Conservation (phyloP, 2,329 filamentous ascomycete genomes). For the Chaetomium globosum region DNA sequence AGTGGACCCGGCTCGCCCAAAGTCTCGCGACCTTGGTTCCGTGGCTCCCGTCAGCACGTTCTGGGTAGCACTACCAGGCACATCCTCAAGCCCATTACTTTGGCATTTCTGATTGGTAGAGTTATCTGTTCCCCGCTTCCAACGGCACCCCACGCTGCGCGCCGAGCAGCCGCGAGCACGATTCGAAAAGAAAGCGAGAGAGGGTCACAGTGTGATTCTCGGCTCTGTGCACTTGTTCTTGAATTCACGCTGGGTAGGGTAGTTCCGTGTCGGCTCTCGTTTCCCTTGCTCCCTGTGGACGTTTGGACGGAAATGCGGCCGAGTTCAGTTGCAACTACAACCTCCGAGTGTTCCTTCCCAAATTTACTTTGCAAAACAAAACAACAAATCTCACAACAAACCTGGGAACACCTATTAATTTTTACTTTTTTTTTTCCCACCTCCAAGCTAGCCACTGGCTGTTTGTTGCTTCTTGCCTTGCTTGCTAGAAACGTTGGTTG, state of each 20-base stretch:
- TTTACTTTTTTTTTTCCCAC: neutral
- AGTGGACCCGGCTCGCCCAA: neutral
- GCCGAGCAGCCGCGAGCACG: slow-evolving; percentile 19
- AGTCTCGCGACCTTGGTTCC: slow-evolving; percentile 25
- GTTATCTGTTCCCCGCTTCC: slow-evolving; percentile 28
- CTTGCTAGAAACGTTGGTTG: neutral
- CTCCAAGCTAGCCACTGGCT: neutral
- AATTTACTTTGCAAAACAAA: neutral
- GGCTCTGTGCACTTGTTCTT: slow-evolving; percentile 3
- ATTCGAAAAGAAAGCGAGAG: slow-evolving; percentile 17
- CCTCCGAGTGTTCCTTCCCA: neutral
- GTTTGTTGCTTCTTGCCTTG: neutral
- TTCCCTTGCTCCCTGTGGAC: neutral
- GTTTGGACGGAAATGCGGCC: neutral
- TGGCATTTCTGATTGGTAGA: slow-evolving; percentile 30
- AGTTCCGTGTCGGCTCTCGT: slow-evolving; percentile 6
- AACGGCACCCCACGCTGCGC: slow-evolving; percentile 30
- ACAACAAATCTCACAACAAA: neutral
- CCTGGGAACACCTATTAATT: neutral
- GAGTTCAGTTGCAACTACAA: slow-evolving; percentile 2
- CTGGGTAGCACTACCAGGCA: slow-evolving; percentile 25
- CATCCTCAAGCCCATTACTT: slow-evolving; percentile 19
- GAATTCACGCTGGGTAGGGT: neutral
- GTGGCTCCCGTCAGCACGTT: slow-evolving; percentile 26
- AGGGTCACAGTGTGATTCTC: slow-evolving; percentile 20